Evolutionary conservation across 768 basidiomycete genomes (phyloP).

Genomic region (Russula abietina): DNA sequence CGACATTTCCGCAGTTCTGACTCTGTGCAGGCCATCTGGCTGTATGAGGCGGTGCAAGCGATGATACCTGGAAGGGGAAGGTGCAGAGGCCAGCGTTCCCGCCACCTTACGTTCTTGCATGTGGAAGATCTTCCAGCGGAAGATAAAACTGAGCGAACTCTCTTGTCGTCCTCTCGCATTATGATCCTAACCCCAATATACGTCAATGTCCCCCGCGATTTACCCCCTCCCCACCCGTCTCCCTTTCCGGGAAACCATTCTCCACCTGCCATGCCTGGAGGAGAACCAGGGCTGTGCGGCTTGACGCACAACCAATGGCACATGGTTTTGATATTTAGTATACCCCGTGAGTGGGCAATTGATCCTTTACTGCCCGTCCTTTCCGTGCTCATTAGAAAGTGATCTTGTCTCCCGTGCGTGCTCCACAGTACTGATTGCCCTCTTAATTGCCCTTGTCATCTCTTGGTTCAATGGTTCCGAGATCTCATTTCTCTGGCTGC

Average conservation of each 20-base stretch:
- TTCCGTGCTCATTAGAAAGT: not conserved
- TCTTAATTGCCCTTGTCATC: not conserved
- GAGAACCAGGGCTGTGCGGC: not conserved
- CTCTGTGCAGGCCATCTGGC: not conserved
- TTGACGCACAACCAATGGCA: not conserved
- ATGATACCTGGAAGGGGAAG: not conserved
- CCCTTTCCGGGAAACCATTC: not conserved
- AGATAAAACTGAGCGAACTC: not conserved
- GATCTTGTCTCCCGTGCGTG: not conserved
- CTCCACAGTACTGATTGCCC: not conserved
- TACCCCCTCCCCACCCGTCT: not conserved
- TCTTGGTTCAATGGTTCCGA: not conserved
- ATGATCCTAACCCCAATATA: not conserved
- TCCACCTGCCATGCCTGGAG: not conserved
- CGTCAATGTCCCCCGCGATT: not conserved
- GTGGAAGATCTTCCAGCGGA: not conserved
- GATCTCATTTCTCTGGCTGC: not conserved
- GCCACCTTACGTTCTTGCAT: no score
- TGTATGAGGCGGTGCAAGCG: not conserved
- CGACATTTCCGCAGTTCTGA: not conserved
- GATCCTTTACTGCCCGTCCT: not conserved
- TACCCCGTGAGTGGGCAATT: constrained; percentile 1
- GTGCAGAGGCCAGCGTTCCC: not conserved
- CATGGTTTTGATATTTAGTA: not conserved
- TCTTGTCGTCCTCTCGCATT: not conserved